These are phyloP conservation scores for Hypoxylon rubiginosum DNA, from an alignment of 2,329 filamentous ascomycete species.

Conservation along the genomic window DNA sequence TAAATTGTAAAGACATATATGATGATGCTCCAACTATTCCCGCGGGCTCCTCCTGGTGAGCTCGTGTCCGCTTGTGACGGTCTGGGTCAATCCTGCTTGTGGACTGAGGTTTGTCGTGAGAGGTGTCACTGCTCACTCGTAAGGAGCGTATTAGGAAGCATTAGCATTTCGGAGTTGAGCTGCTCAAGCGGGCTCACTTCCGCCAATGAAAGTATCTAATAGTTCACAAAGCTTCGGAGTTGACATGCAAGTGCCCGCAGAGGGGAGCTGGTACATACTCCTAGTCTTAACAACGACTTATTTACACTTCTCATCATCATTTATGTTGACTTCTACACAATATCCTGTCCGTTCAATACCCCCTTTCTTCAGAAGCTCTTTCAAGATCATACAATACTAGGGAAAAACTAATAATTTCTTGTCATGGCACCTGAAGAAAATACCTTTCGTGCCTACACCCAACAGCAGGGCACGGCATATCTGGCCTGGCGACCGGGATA, in stretches of 20 bases:
- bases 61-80: no score
- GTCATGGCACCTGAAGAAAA: conserved; percentile 46
- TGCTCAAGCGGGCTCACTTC: not conserved
- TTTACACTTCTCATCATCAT: no score
- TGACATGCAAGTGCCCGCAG: not conserved
- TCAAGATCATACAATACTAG: not conserved
- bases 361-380: not conserved
- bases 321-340: not conserved
- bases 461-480: conserved; percentile 16
- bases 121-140: no score
- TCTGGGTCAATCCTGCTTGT: no score
- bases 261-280: no score
- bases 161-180: not conserved
- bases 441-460: conserved; percentile 62
- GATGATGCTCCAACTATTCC: no score
- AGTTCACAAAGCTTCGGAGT: not conserved
- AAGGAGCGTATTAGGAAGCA: no score
- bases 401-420: not conserved
- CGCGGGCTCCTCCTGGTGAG: no score
- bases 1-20: no score
- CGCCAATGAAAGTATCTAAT: not conserved
- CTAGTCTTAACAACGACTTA: no score
- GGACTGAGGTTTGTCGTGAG: no score
- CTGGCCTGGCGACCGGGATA: conserved; percentile 60
- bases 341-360: not conserved